Evolutionary conservation across 345 rosid genomes (phyloP), one percentile per base, ranked within the genome.

Genomic region (Aurinia saxatilis): DNA sequence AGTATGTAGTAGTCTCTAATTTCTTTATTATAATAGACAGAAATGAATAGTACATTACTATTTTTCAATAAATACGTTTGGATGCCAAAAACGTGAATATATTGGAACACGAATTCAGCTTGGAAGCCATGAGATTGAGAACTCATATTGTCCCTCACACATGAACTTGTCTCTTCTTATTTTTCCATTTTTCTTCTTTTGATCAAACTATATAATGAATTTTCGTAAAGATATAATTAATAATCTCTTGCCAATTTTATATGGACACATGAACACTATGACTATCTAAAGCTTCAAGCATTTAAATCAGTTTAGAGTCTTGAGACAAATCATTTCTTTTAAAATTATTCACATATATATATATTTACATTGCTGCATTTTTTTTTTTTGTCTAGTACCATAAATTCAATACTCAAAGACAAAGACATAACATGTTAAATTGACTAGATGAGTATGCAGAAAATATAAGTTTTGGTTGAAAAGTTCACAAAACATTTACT

Each of bases 161-260:
- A 62, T 70, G 68, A 55, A 62, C 68, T 54, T 70, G 68, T 70
- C 74, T 54, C 29, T 60, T 48, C 9, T 17, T 44, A 6, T 63
- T 52, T 39, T 11, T 30, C n/a, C n/a, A n/a, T 52, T 17, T 42
- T 29, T 14, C 1, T 25, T 15, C 8, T 58, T 21, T 11, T n/a
- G 8, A 29, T 29, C 15, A 9, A 29, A 12, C 9, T 63, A 37
- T 18, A 4, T 30, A 40, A 19, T 7, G 29, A 47, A 57, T 39
- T 40, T 30, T 18, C 39, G 50, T 66, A 15, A 57, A 56, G 45
- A 37, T 1, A n/a, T 10, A 29, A n/a, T n/a, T 37, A 17, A 47
- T 29, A n/a, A 27, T 10, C 2, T 21, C 4, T 21, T 21, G 25
- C 2, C 25, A 21, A 21, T 21, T 21, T 21, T 21, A 21, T 21